A percentile compares a stretch with the other conserved stretches of the same genome.
These are phyloP conservation scores for Scenedesmus sp. DNA, from an alignment of 163 green algal genomes.

Conservation along the genomic window DNA sequence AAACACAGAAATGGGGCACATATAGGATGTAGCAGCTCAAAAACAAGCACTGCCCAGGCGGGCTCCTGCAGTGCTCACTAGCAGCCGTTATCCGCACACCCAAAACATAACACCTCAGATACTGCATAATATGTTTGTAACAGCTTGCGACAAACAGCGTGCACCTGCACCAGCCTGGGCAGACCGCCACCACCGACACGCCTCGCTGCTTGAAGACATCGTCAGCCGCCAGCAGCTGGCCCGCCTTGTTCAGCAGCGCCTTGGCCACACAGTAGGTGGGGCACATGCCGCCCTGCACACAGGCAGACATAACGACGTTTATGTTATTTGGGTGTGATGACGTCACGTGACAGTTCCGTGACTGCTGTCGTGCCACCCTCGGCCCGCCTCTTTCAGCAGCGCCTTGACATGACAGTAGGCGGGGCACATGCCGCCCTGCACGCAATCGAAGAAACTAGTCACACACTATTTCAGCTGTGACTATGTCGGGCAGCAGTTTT, in stretches of 20 bases:
- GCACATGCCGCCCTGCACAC: background rate
- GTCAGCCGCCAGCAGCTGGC: conserved; percentile 38
- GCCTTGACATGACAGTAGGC: background rate
- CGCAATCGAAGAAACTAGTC: too few species aligned
- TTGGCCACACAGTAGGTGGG: conserved; percentile 52
- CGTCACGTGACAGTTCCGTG: background rate
- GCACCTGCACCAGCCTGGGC: conserved; percentile 49
- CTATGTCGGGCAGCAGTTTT: too few species aligned
- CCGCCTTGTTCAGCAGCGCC: conserved; percentile 32
- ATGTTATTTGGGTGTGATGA: background rate
- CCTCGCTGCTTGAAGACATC: conserved; percentile 11
- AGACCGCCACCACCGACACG: conserved; percentile 15
- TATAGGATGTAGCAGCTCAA: background rate
- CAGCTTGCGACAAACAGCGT: background rate
- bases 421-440: background rate
- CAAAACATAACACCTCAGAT: too few species aligned
- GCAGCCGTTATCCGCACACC: too few species aligned
- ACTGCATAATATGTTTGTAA: background rate
- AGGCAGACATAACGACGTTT: background rate
- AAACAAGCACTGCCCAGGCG: too few species aligned
- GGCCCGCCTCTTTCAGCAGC: background rate
- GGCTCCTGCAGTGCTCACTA: too few species aligned
- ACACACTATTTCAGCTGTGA: too few species aligned
- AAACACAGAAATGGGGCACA: too few species aligned
- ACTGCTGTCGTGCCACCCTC: too few species aligned